Conservation (phyloP, 169 alveolate species). For the Condylostoma magnum region DNA sequence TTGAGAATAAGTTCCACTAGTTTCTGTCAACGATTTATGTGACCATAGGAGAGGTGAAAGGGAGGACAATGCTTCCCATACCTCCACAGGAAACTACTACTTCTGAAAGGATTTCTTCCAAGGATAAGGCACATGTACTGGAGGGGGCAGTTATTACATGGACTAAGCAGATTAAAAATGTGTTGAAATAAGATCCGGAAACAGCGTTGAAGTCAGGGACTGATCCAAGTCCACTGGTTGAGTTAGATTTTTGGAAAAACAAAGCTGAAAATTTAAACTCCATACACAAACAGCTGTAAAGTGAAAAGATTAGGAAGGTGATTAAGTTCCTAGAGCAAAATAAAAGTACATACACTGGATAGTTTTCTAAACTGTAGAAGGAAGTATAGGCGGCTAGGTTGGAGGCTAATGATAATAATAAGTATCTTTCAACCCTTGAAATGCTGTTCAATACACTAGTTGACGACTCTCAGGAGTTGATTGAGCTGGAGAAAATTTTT, state of each 20-base stretch:
- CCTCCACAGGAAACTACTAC: slow-evolving; percentile 85
- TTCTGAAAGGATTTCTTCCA: slow-evolving; percentile 70
- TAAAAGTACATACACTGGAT: slow-evolving; percentile 90
- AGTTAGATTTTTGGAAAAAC: slow-evolving; percentile 91
- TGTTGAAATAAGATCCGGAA: slow-evolving; percentile 92
- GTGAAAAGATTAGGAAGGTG: slow-evolving; percentile 83
- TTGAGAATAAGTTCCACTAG: slow-evolving; percentile 89
- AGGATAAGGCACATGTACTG: slow-evolving; percentile 90
- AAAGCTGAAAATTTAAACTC: slow-evolving; percentile 88
- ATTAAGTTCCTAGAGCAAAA: slow-evolving; percentile 88
- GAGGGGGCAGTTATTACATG: slow-evolving; percentile 93
- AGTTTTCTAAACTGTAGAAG: slow-evolving; percentile 85
- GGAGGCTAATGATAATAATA: slow-evolving; percentile 91
- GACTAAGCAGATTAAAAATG: slow-evolving; percentile 92
- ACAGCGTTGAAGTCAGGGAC: slow-evolving; percentile 87
- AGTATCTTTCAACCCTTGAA: slow-evolving; percentile 74
- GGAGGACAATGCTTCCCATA: slow-evolving; percentile 89
- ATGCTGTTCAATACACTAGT: slow-evolving; percentile 77
- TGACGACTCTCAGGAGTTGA: slow-evolving; percentile 86
- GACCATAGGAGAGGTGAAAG: slow-evolving; percentile 88
- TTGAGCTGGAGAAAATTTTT: slow-evolving; percentile 81
- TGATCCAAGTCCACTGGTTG: slow-evolving; percentile 92
- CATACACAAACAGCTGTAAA: slow-evolving; percentile 85
- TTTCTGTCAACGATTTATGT: slow-evolving; percentile 90
- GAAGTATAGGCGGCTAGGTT: slow-evolving; percentile 90